Evolutionary conservation across 768 basidiomycete genomes (phyloP).

Genomic region (Cubamyces sp.): DNA sequence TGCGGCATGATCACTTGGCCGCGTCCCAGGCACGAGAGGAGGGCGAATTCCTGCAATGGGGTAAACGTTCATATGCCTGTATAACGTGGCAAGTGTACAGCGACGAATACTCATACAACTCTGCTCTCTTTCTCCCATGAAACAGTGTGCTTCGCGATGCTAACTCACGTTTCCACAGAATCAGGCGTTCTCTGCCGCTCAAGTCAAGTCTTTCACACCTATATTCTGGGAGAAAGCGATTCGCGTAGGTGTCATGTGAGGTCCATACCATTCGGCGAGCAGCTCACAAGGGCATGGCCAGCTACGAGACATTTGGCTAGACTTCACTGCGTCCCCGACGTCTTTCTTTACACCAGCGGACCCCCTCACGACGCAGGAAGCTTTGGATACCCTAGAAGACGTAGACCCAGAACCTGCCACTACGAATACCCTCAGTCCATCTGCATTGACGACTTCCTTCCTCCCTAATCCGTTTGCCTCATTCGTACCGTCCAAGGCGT

Average conservation of each 20-base stretch:
- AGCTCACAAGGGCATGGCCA: conserved; percentile 26
- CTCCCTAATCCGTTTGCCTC: conserved; percentile 33
- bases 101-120: no score
- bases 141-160: no score
- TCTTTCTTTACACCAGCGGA: conserved; percentile 13
- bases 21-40: no score
- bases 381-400: conserved; percentile 4
- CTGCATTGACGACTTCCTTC: conserved; percentile 22
- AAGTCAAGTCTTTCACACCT: conserved; percentile 54
- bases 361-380: conserved; percentile 11
- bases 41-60: no score
- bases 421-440: conserved; percentile 8
- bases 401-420: conserved; percentile 15
- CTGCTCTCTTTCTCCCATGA: no score
- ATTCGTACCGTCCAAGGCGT: conserved; percentile 29
- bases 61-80: no score
- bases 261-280: background rate
- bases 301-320: conserved; percentile 52
- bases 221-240: conserved; percentile 63
- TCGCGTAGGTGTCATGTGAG: conserved; percentile 41
- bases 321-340: conserved; percentile 27
- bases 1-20: no score
- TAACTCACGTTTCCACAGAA: conserved; percentile 35
- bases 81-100: no score
- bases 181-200: conserved; percentile 54